A percentile compares a stretch with the other conserved stretches of the same genome.
Evolutionary conservation across 2,329 filamentous ascomycete genomes (phyloP).

Genomic region (Calonectria henricotiae): DNA sequence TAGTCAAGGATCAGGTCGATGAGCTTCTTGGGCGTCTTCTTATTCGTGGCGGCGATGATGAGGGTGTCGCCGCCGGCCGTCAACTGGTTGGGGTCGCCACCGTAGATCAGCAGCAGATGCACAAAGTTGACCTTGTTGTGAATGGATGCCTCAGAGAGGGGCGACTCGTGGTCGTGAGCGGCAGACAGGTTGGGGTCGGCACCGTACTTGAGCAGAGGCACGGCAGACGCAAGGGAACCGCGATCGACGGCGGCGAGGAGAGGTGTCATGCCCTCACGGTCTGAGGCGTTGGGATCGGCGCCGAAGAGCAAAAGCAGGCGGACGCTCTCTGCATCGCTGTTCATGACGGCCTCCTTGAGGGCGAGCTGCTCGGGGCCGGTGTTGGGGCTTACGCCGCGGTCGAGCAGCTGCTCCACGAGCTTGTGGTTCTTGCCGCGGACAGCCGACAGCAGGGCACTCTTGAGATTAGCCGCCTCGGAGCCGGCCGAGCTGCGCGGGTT

Average conservation of each 20-base stretch:
- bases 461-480: conserved; percentile 63
- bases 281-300: conserved; percentile 69
- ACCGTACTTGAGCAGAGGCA: conserved; percentile 76
- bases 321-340: conserved; percentile 69
- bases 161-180: conserved; percentile 69
- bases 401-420: conserved; percentile 71
- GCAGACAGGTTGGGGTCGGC: conserved; percentile 71
- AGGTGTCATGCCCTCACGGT: conserved; percentile 68
- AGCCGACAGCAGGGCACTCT: conserved; percentile 68
- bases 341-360: conserved; percentile 69
- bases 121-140: conserved; percentile 72
- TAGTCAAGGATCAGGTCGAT: conserved; percentile 75
- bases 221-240: conserved; percentile 71
- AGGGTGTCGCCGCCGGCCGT: conserved; percentile 74
- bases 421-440: conserved; percentile 73
- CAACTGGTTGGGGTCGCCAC: conserved; percentile 71
- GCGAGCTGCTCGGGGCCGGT: conserved; percentile 64
- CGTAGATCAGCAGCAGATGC: conserved; percentile 75
- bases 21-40: conserved; percentile 69
- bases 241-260: conserved; percentile 68
- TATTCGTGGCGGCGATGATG: conserved; percentile 74
- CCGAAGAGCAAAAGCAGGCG: conserved; percentile 72
- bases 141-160: conserved; percentile 68
- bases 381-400: conserved; percentile 71
- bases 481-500: conserved; percentile 64